Evolutionary conservation across 805 yeast species (phyloP).

Genomic region (Myxozyma vanderwaltii): DNA sequence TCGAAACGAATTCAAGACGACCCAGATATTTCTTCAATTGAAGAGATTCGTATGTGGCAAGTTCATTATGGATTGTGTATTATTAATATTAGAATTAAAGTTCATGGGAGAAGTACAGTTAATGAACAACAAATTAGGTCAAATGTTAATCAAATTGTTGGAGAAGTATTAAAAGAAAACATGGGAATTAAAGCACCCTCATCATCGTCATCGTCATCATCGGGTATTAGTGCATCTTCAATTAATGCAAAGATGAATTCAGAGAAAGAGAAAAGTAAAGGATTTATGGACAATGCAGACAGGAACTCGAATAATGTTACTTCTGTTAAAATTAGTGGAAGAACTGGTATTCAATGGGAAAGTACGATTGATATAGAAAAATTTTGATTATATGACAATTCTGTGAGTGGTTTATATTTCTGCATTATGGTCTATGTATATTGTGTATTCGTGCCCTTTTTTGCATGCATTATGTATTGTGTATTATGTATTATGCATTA

Average conservation of each 20-base stretch:
- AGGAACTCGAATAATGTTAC: constrained; percentile 19
- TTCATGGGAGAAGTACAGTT: constrained; percentile 41
- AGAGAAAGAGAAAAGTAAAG: background rate
- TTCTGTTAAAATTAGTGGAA: constrained; percentile 14
- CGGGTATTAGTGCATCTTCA: no score
- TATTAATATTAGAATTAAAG: constrained; percentile 42
- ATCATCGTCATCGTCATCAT: no score
- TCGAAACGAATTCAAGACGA: constrained; percentile 34
- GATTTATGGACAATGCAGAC: constrained; percentile 17
- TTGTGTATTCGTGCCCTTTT: no score
- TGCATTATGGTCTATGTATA: no score
- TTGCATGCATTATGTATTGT: no score
- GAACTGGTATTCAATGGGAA: constrained; percentile 30
- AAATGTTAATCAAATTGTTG: constrained; percentile 26
- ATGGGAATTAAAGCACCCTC: constrained; percentile 24
- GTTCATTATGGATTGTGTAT: constrained; percentile 50
- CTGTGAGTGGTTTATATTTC: background rate
- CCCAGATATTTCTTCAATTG: constrained; percentile 39
- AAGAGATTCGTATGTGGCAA: constrained; percentile 46
- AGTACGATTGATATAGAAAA: constrained; percentile 31
- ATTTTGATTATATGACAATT: background rate
- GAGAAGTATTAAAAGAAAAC: constrained; percentile 26
- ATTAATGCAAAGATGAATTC: no score
- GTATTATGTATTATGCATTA: background rate
- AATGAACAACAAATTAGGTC: constrained; percentile 43